Base-by-base conservation (phyloP, 192 early-diverging fungal species). In the Diversispora eburnea region DNA sequence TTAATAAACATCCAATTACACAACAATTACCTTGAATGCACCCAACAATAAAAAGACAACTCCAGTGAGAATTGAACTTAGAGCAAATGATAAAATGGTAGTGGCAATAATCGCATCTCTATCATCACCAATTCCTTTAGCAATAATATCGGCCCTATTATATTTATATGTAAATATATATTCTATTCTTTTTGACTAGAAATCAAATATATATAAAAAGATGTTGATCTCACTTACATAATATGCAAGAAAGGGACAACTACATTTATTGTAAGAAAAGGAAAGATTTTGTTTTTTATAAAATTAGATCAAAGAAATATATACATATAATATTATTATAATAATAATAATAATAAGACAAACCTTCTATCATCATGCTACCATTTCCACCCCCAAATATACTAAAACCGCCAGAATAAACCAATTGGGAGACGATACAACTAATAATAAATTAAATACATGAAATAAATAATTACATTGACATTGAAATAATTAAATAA, bases 311-410 rank as follows among this genome's bases (percentile, higher is more conserved):
- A 47, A 9, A 43, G n/a, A 20, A 17, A 52, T 51, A 49, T 58
- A 22, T 20, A 72, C 45, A 22, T 47, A 22, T 39, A 54, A 71
- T 54, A 59, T 63, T 54, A 54, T 4, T 17, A 54, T 17, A 54
- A 54, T 17, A 54, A 54, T 4, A 54, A 13, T 17, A 54, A 54
- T 17, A 54, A 54, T 17, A 54, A 54, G 13, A 70, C 13, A 0
- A 52, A 58, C 64, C 67, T 74, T 89, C 85, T 49, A 84, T 90
- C 74, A 94, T 88, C 93, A 96, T 96, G 63, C 90, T 91, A 70
- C 95, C 96, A 77, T 93, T 93, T 6, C 91, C 95, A 51, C 95
- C 95, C 45, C 87, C 87, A 87, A 98, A 98, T 22, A 84, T 86
- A 72, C 94, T 95, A 4, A 91, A 91, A n/a, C 94, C 95, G n/a